Conservation (phyloP, 306 rosid species). For the Morella rubra region DNA sequence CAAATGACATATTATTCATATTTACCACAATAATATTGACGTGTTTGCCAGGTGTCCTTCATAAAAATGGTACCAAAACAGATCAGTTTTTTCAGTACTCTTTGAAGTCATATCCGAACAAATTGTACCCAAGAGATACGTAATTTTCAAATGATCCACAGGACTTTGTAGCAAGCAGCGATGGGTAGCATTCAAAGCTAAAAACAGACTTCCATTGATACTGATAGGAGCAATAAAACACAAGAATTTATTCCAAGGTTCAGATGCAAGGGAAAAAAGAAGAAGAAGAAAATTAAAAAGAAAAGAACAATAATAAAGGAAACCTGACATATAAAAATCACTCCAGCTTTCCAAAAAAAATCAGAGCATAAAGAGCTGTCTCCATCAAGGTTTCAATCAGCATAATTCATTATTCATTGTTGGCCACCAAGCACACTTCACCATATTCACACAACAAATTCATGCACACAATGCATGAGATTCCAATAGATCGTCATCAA, state of each 20-base stretch:
- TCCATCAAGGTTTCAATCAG: conserved; percentile 61
- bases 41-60: not conserved
- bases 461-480: conserved; percentile 51
- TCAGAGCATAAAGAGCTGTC: conserved; percentile 51
- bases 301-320: conserved; percentile 31
- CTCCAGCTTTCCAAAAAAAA: conserved; percentile 20
- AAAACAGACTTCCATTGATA: conserved; percentile 46
- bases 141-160: conserved; percentile 32
- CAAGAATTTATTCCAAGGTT: conserved; percentile 60
- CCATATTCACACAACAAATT: conserved; percentile 42
- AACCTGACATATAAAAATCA: conserved; percentile 31
- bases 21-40: not conserved
- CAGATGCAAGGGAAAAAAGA: conserved; percentile 28
- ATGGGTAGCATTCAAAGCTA: conserved; percentile 18
- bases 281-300: conserved; percentile 34
- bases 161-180: conserved; percentile 21
- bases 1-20: too few relatives aligned
- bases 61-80: not conserved
- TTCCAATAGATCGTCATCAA: conserved; percentile 49
- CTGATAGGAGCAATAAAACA: conserved; percentile 43
- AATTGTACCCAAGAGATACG: conserved; percentile 35
- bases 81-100: not conserved
- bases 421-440: conserved; percentile 73
- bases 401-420: conserved; percentile 62
- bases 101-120: conserved; percentile 3